These are phyloP conservation scores for Mycena filopes DNA, from an alignment of 768 basidiomycete species.

Conservation along the genomic window DNA sequence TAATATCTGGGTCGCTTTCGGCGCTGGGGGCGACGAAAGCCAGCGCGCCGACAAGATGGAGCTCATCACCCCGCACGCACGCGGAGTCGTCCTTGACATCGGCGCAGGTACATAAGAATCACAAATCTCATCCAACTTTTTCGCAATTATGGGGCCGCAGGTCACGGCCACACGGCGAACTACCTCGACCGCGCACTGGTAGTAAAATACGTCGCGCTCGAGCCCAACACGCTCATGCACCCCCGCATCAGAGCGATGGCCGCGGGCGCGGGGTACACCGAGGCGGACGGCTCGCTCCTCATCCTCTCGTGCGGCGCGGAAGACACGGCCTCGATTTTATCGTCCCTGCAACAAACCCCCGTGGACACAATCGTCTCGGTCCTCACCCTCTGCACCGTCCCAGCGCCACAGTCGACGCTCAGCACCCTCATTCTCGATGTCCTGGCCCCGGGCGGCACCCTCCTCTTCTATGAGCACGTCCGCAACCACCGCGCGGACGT, in stretches of 20 bases:
- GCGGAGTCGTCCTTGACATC: constrained; percentile 72
- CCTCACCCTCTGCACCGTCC: constrained; percentile 73
- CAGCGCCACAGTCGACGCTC: constrained; percentile 61
- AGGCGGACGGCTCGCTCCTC: constrained; percentile 61
- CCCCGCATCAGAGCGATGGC: constrained; percentile 60
- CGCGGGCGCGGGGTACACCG: constrained; percentile 59
- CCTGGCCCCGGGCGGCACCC: constrained; percentile 70
- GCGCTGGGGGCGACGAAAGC: constrained; percentile 56
- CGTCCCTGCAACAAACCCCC: constrained; percentile 37
- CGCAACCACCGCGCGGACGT: constrained; percentile 60
- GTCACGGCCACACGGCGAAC: constrained; percentile 68
- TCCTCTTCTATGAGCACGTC: constrained; percentile 80
- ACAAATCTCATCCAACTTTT: constrained; percentile 1
- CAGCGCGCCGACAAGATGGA: constrained; percentile 50
- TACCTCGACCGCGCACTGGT: constrained; percentile 69
- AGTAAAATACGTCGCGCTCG: constrained; percentile 75
- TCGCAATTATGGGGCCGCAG: constrained; percentile 42
- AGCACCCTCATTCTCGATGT: constrained; percentile 57
- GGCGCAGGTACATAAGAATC: constrained; percentile 65
- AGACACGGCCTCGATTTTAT: constrained; percentile 60
- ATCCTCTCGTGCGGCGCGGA: constrained; percentile 76
- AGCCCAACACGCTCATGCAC: constrained; percentile 78
- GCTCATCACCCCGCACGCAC: constrained; percentile 64
- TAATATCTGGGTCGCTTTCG: constrained; percentile 65
- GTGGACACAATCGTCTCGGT: constrained; percentile 75